These are phyloP conservation scores for Echeveria elegans DNA, from an alignment of 164 flowering plant genomes.

Conservation along the genomic window DNA sequence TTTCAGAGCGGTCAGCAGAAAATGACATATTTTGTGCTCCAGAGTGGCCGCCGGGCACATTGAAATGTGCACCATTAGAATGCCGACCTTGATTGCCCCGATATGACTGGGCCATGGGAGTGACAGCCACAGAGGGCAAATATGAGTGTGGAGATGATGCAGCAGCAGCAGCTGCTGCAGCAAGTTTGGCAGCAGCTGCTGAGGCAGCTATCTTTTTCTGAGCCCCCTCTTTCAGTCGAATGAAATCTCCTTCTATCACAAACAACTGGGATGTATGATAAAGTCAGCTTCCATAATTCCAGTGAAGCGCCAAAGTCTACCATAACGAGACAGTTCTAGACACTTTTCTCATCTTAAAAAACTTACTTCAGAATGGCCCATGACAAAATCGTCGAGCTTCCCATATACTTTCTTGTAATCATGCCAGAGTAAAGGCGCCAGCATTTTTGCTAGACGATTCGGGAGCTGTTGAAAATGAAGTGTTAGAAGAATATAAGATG, in stretches of 20 bases:
- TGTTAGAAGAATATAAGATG: constrained; percentile 4
- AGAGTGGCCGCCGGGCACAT: constrained; percentile 32
- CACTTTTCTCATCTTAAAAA: constrained; percentile 3
- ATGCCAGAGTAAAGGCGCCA: constrained; percentile 94
- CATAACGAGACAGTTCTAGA: background rate
- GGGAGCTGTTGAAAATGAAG: constrained; percentile 49
- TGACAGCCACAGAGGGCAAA: constrained; percentile 76
- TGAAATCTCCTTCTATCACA: constrained; percentile 75
- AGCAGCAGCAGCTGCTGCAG: constrained; percentile 87
- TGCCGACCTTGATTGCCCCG: constrained; percentile 28
- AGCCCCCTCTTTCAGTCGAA: constrained; percentile 93
- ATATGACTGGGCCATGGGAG: constrained; percentile 87
- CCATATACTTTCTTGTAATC: constrained; percentile 88
- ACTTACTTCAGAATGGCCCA: constrained; percentile 69
- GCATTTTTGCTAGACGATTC: constrained; percentile 91
- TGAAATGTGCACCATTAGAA: constrained; percentile 18
- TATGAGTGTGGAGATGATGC: constrained; percentile 46
- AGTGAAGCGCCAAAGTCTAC: background rate
- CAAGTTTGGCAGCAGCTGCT: constrained; percentile 89
- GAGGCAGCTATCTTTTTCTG: constrained; percentile 85
- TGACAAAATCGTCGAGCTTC: constrained; percentile 88
- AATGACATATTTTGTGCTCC: constrained; percentile 52
- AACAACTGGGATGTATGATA: constrained; percentile 53
- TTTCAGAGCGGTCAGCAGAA: constrained; percentile 50
- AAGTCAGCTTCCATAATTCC: too few relatives aligned